Percentiles rank a stretch among this genome's conserved stretches.
phyloP scores from a whole-genome alignment of 2,329 filamentous ascomycete genomes.

The Colletotrichum zoysiae region DNA sequence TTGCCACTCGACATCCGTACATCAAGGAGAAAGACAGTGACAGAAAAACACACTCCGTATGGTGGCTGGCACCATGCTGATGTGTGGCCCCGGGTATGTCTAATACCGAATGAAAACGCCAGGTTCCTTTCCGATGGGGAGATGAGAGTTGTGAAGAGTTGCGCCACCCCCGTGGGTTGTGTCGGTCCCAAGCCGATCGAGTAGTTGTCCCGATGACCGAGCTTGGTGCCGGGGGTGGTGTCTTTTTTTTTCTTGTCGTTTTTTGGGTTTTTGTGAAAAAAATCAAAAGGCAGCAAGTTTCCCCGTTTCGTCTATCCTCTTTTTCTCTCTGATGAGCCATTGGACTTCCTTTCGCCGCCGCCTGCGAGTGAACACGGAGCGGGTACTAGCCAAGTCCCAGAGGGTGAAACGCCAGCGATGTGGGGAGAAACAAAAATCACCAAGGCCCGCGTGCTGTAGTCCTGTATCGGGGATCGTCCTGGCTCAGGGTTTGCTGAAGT shows the following conservation, averaged over 20 bases:
- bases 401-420: slow-evolving; percentile 43
- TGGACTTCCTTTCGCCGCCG: slow-evolving; percentile 18
- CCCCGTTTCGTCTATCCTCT: slow-evolving; percentile 22
- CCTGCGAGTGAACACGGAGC: slow-evolving; percentile 38
- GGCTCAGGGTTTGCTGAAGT: slow-evolving; percentile 27
- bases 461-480: slow-evolving; percentile 13
- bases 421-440: slow-evolving; percentile 8
- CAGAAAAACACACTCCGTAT: slow-evolving; percentile 37
- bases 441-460: slow-evolving; percentile 27
- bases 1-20: slow-evolving; percentile 38
- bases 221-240: slow-evolving; percentile 31
- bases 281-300: slow-evolving; percentile 31
- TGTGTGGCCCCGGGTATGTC: slow-evolving; percentile 28
- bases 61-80: slow-evolving; percentile 29
- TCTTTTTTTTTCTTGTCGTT: slow-evolving; percentile 31
- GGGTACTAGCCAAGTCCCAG: slow-evolving; percentile 10
- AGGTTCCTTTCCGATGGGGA: slow-evolving; percentile 27
- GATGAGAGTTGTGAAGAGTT: slow-evolving; percentile 32
- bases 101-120: slow-evolving; percentile 38
- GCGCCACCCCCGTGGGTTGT: slow-evolving; percentile 16
- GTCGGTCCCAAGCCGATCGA: slow-evolving; percentile 35
- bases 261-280: slow-evolving; percentile 25
- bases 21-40: slow-evolving; percentile 16
- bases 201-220: slow-evolving; percentile 24
- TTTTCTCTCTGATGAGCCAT: slow-evolving; percentile 34